Percentiles rank a stretch among this genome's conserved stretches.
Evolutionary conservation across 108 stramenopile species (phyloP).

Genomic region (Cyclotella choctawhatcheeana): DNA sequence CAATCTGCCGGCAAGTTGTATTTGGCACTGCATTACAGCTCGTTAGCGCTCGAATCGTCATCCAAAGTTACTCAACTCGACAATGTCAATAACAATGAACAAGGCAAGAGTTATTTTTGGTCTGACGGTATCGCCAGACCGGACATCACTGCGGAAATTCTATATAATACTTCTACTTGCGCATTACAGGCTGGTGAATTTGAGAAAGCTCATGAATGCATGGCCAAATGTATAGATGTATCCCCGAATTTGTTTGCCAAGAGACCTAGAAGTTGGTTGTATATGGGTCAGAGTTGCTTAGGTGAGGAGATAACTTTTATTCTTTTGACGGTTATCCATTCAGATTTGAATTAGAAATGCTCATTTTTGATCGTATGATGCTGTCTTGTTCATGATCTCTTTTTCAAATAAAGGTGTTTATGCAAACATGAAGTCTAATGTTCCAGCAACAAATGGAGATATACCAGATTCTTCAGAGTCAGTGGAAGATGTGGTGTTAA

Average conservation of each 20-base stretch:
- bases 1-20: conserved; percentile 67
- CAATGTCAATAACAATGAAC: background rate
- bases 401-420: no score
- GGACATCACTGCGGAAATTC: conserved; percentile 54
- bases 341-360: no score
- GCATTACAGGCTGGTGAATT: conserved; percentile 70
- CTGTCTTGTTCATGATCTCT: no score
- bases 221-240: conserved; percentile 56
- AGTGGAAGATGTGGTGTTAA: no score
- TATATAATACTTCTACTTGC: conserved; percentile 75
- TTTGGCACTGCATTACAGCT: conserved; percentile 74
- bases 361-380: no score
- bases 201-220: conserved; percentile 67
- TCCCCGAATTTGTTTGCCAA: conserved; percentile 47
- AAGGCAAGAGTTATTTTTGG: conserved; percentile 38
- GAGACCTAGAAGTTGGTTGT: conserved; percentile 69
- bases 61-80: conserved; percentile 7
- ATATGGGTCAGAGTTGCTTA: conserved; percentile 82
- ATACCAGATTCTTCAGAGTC: no score
- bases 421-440: no score
- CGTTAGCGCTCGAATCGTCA: conserved; percentile 56
- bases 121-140: conserved; percentile 67
- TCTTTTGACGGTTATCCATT: no score
- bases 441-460: no score
- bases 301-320: no score